Percentiles rank a stretch among this genome's conserved stretches.
Evolutionary conservation across 495 filamentous ascomycete species (phyloP).

Genomic region (Opeltia flavorubescens): DNA sequence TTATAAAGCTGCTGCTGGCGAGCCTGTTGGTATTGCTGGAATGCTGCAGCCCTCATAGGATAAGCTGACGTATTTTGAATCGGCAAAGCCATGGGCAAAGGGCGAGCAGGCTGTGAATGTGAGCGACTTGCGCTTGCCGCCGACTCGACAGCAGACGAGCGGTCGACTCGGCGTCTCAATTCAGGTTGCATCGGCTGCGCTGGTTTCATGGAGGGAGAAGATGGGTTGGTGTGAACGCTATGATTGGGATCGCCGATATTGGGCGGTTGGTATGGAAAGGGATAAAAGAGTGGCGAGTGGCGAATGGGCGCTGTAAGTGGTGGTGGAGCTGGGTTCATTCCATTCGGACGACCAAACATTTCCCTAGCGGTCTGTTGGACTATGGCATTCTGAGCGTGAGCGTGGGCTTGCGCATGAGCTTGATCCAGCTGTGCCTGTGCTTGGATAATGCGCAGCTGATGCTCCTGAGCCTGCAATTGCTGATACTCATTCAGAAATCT

Average conservation of each 20-base stretch:
- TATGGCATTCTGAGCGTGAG: conserved; percentile 18
- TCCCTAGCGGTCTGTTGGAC: conserved; percentile 25
- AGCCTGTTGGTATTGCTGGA: conserved; percentile 25
- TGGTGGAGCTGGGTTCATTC: conserved; percentile 34
- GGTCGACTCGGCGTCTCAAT: conserved; percentile 40
- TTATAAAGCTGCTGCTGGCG: conserved; percentile 17
- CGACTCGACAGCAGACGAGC: conserved; percentile 39
- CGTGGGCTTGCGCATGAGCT: conserved; percentile 35
- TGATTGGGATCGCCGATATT: conserved; percentile 29
- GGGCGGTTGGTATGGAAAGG: conserved; percentile 32
- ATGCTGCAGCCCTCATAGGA: conserved; percentile 21
- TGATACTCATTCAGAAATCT: conserved; percentile 51
- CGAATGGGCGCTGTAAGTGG: conserved; percentile 29
- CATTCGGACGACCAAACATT: conserved; percentile 28
- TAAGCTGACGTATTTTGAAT: conserved; percentile 18
- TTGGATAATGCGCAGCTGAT: conserved; percentile 39
- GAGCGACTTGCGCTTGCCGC: conserved; percentile 40
- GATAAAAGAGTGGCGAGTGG: conserved; percentile 34
- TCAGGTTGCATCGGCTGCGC: conserved; percentile 37
- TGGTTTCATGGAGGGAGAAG: conserved; percentile 43
- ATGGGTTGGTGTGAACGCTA: conserved; percentile 42
- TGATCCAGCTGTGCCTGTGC: conserved; percentile 45
- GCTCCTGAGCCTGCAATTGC: conserved; percentile 49
- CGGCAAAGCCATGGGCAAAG: conserved; percentile 23
- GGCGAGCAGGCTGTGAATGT: conserved; percentile 52